Conservation (phyloP, 495 filamentous ascomycete species). For the Trichoderma asperelloides region DNA sequence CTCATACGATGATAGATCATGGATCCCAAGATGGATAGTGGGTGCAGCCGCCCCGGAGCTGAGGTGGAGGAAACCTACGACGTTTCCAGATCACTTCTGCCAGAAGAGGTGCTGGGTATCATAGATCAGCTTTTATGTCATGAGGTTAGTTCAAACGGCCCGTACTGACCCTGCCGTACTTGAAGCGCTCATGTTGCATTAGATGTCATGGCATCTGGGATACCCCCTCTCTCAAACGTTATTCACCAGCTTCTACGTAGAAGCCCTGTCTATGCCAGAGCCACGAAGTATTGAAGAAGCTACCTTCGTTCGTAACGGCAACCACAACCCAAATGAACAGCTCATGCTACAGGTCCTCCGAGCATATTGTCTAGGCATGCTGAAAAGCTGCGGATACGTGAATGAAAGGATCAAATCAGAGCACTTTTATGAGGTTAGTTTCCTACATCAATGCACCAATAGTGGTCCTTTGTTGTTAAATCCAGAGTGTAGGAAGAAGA, state of each 20-base stretch:
- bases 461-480: constrained; percentile 11
- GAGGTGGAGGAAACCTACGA: constrained; percentile 83
- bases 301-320: constrained; percentile 43
- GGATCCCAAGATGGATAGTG: constrained; percentile 98
- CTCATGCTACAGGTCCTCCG: constrained; percentile 59
- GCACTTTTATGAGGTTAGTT: constrained; percentile 75
- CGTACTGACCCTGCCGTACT: neutral
- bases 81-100: constrained; percentile 54
- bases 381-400: constrained; percentile 77
- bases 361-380: constrained; percentile 75
- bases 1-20: constrained; percentile 58
- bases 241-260: constrained; percentile 90
- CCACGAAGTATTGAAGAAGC: constrained; percentile 60
- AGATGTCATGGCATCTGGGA: constrained; percentile 97
- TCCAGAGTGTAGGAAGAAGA: constrained; percentile 68
- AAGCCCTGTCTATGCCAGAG: constrained; percentile 65
- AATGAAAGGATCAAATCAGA: constrained; percentile 64
- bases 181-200: constrained; percentile 9
- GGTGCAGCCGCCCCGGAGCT: constrained; percentile 65
- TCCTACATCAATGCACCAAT: constrained; percentile 19
- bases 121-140: constrained; percentile 89
- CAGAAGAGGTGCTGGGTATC: constrained; percentile 79
- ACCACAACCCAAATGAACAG: constrained; percentile 22
- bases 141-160: constrained; percentile 51
- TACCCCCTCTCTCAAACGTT: constrained; percentile 90